Conservation (phyloP, 306 rosid species). For the Sicyos baderoa region DNA sequence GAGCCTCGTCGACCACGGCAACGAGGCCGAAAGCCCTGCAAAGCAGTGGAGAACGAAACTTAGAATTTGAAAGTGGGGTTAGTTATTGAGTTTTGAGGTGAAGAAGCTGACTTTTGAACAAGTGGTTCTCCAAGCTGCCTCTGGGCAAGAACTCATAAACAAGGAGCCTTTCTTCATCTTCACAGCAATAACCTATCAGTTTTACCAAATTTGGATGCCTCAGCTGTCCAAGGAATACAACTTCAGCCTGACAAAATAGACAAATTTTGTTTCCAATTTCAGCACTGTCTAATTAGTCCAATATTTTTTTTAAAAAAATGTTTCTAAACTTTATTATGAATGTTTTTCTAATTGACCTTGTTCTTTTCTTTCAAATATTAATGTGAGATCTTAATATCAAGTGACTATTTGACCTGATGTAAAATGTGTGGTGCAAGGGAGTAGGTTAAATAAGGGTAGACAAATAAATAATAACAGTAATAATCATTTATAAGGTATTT, state of each 20-base stretch:
- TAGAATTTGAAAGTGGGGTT: background rate
- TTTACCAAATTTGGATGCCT: constrained; percentile 83
- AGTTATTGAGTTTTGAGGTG: no score
- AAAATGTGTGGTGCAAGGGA: background rate
- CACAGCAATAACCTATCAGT: constrained; percentile 84
- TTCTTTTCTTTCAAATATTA: background rate
- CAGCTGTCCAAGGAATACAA: constrained; percentile 88
- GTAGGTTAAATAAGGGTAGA: no score
- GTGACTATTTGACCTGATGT: no score
- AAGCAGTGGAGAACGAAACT: background rate
- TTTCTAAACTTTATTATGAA: no score
- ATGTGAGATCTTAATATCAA: no score
- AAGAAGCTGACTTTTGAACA: constrained; percentile 65
- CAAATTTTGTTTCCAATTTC: no score
- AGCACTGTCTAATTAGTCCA: no score
- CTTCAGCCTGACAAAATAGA: constrained; percentile 71
- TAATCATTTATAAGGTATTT: no score
- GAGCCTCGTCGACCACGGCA: constrained; percentile 86
- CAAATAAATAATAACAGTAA: no score
- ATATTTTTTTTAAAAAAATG: no score
- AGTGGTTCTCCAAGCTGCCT: constrained; percentile 96
- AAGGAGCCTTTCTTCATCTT: constrained; percentile 84
- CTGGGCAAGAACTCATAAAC: constrained; percentile 92
- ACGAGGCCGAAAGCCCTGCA: constrained; percentile 61
- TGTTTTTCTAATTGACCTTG: no score